These are phyloP conservation scores for Camillea tinctor DNA, from an alignment of 2,329 filamentous ascomycete genomes.

Conservation along the genomic window DNA sequence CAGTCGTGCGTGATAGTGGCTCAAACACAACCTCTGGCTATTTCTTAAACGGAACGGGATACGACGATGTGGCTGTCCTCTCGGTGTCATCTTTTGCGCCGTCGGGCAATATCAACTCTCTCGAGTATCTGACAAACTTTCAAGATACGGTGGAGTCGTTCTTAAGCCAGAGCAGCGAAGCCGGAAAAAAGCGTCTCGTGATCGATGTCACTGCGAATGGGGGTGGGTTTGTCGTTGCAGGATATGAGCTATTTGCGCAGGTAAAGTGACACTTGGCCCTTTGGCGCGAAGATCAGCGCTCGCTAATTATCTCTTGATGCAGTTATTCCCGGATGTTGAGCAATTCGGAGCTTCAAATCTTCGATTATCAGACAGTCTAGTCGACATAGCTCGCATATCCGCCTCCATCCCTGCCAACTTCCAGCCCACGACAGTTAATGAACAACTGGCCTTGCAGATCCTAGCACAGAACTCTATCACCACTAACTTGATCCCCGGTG, in stretches of 20 bases:
- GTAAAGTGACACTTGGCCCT: slow-evolving; percentile 27
- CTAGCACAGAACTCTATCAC: slow-evolving; percentile 44
- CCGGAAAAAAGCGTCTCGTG: slow-evolving; percentile 58
- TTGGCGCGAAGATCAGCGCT: background rate
- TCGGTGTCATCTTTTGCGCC: slow-evolving; percentile 27
- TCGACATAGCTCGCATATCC: slow-evolving; percentile 41
- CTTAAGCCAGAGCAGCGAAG: slow-evolving; percentile 34
- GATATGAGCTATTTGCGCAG: slow-evolving; percentile 61
- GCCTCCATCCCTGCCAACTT: slow-evolving; percentile 27
- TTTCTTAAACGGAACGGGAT: slow-evolving; percentile 31
- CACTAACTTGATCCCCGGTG: slow-evolving; percentile 42
- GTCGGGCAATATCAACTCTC: slow-evolving; percentile 17
- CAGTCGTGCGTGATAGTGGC: slow-evolving; percentile 28
- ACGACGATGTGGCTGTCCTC: slow-evolving; percentile 35
- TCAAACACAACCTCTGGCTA: slow-evolving; percentile 35
- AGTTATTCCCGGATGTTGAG: slow-evolving; percentile 50
- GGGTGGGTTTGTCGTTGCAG: slow-evolving; percentile 58
- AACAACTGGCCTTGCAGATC: slow-evolving; percentile 44
- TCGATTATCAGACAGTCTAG: slow-evolving; percentile 47
- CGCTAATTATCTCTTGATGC: background rate
- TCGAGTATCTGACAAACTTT: slow-evolving; percentile 38
- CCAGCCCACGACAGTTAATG: slow-evolving; percentile 35
- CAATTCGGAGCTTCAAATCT: slow-evolving; percentile 51
- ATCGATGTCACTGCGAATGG: slow-evolving; percentile 59
- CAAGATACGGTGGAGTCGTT: slow-evolving; percentile 31